Conservation (phyloP, 169 alveolate species). For the Theileria annulata region DNA sequence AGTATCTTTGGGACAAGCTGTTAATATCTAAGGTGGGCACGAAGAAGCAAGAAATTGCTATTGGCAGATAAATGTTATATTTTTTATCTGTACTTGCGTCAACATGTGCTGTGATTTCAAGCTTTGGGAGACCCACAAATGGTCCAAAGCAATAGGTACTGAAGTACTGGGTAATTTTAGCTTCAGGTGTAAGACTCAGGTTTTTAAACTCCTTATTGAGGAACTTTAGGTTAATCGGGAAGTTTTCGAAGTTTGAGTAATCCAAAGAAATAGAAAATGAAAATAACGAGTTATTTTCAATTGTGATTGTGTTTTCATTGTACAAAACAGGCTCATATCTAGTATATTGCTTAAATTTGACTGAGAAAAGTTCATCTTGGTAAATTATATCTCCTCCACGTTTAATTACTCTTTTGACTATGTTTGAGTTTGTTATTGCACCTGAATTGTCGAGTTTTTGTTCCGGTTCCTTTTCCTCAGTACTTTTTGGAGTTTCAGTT, state of each 20-base stretch:
- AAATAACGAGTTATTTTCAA: neutral
- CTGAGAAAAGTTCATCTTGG: neutral
- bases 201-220: neutral
- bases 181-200: neutral
- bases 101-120: neutral
- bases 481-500: neutral
- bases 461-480: neutral
- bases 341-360: neutral
- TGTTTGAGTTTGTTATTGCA: neutral
- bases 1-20: conserved; percentile 2
- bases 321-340: neutral
- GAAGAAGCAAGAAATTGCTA: conserved; percentile 49
- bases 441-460: neutral
- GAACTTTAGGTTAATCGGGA: conserved; percentile 41
- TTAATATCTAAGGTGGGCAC: conserved; percentile 21
- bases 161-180: conserved; percentile 23
- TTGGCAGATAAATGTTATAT: conserved; percentile 39
- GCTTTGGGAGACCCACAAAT: conserved; percentile 53
- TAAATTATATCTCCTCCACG: neutral
- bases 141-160: conserved; percentile 45
- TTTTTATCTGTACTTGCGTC: neutral
- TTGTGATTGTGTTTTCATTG: neutral
- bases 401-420: neutral
- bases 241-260: conserved; percentile 49
- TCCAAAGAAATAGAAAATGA: neutral